Conservation (phyloP, 2,329 filamentous ascomycete genomes). For the Aspergillus udagawae region DNA sequence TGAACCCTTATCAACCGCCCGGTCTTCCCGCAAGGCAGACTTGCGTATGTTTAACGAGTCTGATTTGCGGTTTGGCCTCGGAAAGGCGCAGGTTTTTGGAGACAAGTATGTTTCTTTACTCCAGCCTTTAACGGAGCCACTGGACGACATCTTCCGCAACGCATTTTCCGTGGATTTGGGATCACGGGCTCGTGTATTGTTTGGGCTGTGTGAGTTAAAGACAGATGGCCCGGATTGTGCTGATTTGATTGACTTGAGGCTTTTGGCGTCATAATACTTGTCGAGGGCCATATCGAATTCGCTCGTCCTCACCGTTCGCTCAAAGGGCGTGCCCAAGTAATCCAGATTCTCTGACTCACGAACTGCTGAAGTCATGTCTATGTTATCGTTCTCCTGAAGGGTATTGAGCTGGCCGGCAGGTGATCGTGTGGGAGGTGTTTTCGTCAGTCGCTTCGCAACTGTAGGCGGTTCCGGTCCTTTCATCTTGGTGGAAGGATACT, state of each 20-base stretch:
- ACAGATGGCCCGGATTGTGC: slow-evolving; percentile 23
- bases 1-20: slow-evolving; percentile 15
- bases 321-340: slow-evolving; percentile 23
- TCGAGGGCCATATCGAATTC: slow-evolving; percentile 32
- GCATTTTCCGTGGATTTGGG: slow-evolving; percentile 16
- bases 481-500: slow-evolving; percentile 22
- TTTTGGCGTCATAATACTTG: slow-evolving; percentile 21
- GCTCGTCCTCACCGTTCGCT: slow-evolving; percentile 28
- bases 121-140: slow-evolving; percentile 21
- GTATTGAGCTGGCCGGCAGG: slow-evolving; percentile 8
- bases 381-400: slow-evolving; percentile 13
- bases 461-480: slow-evolving; percentile 17
- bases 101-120: slow-evolving; percentile 23
- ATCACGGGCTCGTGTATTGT: slow-evolving; percentile 17
- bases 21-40: slow-evolving; percentile 11
- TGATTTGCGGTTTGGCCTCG: slow-evolving; percentile 11
- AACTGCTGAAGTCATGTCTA: slow-evolving; percentile 13
- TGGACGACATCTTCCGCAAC: slow-evolving; percentile 15
- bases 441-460: slow-evolving; percentile 25
- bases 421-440: slow-evolving; percentile 16
- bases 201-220: slow-evolving; percentile 20
- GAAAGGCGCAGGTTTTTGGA: slow-evolving; percentile 16
- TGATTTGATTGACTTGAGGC: slow-evolving; percentile 5
- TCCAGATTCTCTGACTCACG: slow-evolving; percentile 18
- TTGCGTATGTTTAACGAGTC: slow-evolving; percentile 18